Conservation (phyloP, 2,329 filamentous ascomycete species). For the Fusarium sororula region DNA sequence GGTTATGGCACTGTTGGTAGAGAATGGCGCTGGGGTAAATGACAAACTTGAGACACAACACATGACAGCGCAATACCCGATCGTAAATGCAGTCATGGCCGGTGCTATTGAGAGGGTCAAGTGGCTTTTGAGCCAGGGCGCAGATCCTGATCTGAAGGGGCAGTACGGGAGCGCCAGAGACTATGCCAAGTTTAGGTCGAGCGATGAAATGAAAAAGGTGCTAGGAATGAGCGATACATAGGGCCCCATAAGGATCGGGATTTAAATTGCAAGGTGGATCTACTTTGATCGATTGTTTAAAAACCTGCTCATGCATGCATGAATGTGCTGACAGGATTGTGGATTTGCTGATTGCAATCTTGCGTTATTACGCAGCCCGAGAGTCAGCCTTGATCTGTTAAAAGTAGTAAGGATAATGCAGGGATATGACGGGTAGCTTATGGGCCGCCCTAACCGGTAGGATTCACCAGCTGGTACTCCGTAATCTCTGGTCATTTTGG, state of each 20-base stretch:
- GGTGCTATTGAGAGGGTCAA: conserved; percentile 30
- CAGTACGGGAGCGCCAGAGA: conserved; percentile 24
- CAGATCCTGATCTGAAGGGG: conserved; percentile 19
- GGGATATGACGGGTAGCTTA: background rate
- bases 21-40: conserved; percentile 23
- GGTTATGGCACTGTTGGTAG: conserved; percentile 25
- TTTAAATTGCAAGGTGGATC: background rate
- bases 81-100: conserved; percentile 30
- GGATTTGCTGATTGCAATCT: background rate
- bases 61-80: conserved; percentile 19
- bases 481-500: background rate
- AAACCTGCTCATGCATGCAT: background rate
- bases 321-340: background rate
- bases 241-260: background rate
- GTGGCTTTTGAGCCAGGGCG: conserved; percentile 29
- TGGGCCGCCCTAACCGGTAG: background rate
- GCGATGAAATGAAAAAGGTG: conserved; percentile 25
- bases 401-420: background rate
- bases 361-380: background rate
- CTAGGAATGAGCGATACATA: conserved; percentile 1
- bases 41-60: conserved; percentile 1
- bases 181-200: conserved; percentile 1
- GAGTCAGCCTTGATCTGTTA: background rate
- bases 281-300: background rate
- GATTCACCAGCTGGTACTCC: background rate